Evolutionary conservation across 2,329 filamentous ascomycete genomes (phyloP), one percentile per base, ranked within the genome.

Genomic region (Dichotomopilus funicola): DNA sequence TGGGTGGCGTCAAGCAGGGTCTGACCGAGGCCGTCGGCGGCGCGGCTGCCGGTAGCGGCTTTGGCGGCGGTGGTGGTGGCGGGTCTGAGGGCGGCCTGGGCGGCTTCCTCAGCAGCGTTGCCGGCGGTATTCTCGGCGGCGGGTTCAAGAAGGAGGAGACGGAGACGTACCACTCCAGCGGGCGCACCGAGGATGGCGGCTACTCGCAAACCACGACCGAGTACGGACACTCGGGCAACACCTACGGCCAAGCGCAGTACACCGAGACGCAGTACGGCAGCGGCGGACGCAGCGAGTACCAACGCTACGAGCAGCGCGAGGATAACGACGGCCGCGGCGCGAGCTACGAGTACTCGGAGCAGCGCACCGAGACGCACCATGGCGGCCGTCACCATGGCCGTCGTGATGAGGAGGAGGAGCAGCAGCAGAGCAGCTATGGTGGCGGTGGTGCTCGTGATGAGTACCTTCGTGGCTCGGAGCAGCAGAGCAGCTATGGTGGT

Each of bases 51-150:
- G 44, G 44, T 11, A 31, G 7, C 11, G 35, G 13, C 9, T 35
- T 37, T 8, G 36, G 35, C n/a, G 42, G 36, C 31, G 41, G 41
- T 2, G 60, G 70, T 70, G 49, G 82, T 82, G 45, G 47, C 31
- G 31, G 38, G 31, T 34, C 44, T 9, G 83, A 83, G 48, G 83
- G 85, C 49, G 81, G 81, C 9, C 68, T 90, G 1, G 86, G 87
- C 35, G 85, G 86, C 31, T 73, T 95, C 44, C 75, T 95, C 10
- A 86, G 85, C 53, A 82, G 85, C 37, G 53, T 65, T 4, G 86
- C 88, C 35, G 79, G 80, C 38, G 82, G 81, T 41, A 72, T 91
- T 12, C 78, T 95, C 5, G 66, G 65, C 27, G 60, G 62, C n/a
- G 64, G 60, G 31, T 64, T 65, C 58, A 62, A 62, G 38, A 52